These are phyloP conservation scores for Camelina neglecta DNA, from an alignment of 345 rosid species.

Conservation along the genomic window DNA sequence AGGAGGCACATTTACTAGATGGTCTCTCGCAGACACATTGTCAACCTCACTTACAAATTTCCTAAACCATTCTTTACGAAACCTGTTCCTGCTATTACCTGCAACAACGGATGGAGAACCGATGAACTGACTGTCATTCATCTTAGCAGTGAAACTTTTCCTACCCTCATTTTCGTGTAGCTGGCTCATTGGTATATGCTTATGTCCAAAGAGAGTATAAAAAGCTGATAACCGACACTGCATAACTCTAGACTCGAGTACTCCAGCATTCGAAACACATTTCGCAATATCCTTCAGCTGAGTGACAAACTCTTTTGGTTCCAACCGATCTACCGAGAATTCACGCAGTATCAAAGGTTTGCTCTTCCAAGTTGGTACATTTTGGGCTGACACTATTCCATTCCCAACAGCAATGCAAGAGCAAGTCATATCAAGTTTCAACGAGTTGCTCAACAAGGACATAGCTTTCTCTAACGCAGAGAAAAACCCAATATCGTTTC, in stretches of 20 bases:
- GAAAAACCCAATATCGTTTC: slow-evolving; percentile 54
- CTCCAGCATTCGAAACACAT: slow-evolving; percentile 45
- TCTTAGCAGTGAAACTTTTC: slow-evolving; percentile 39
- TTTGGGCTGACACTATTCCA: slow-evolving; percentile 13
- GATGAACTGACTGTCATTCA: slow-evolving; percentile 50
- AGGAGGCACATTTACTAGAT: slow-evolving; percentile 52
- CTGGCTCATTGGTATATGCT: slow-evolving; percentile 54
- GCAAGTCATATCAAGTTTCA: slow-evolving; percentile 66
- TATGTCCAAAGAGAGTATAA: slow-evolving; percentile 58
- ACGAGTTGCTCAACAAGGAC: slow-evolving; percentile 59
- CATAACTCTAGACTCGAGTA: slow-evolving; percentile 58
- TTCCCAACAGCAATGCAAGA: slow-evolving; percentile 49
- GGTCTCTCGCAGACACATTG: slow-evolving; percentile 48
- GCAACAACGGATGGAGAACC: slow-evolving; percentile 62
- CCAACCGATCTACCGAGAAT: slow-evolving; percentile 51
- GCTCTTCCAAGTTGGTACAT: slow-evolving; percentile 39
- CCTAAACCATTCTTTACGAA: slow-evolving; percentile 61
- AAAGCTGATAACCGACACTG: slow-evolving; percentile 62
- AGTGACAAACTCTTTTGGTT: slow-evolving; percentile 58
- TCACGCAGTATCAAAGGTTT: slow-evolving; percentile 42
- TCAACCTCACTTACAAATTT: slow-evolving; percentile 53
- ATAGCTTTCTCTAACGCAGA: slow-evolving; percentile 71
- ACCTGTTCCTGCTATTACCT: slow-evolving; percentile 55
- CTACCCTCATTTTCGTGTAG: slow-evolving; percentile 45
- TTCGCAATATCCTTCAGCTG: slow-evolving; percentile 61